Evolutionary conservation across 2,329 filamentous ascomycete species (phyloP), one percentile per base, ranked within the genome.

Genomic region (Phialophora tarda): DNA sequence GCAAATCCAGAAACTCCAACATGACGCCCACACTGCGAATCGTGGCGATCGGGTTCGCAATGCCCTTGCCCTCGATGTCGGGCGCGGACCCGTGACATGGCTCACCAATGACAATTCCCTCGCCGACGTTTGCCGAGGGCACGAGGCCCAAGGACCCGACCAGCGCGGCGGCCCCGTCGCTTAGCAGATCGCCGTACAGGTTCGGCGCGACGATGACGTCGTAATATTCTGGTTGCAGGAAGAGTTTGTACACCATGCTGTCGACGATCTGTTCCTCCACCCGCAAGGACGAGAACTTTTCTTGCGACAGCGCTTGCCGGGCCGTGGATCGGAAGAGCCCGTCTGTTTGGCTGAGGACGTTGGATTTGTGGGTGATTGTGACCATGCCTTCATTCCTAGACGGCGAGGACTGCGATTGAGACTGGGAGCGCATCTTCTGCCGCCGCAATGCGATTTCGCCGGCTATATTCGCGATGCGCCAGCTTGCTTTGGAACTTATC

Each of bases 161-260:
- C 32, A 98, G 88, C 2, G 95, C 95, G 28, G 95, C 95, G 59
- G 95, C 94, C 71, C 93, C 94, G 79, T 99, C 95, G 1, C 93
- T 97, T 47, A 99, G 85, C 73, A 99, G 95, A 80, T 99, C 95
- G 72, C 95, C 95, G 82, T 99, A 98, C 68, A 99, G 86, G 82
- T 98, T 98, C 60, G 94, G 95, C 8, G 94, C 95, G 55, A 99
- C 95, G 73, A 99, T 96, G 72, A 98, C 94, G 78, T 99, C 95
- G 87, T 98, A 99, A 76, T 90, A 90, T 75, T 90, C 86, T 51
- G 95, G 95, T 81, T 98, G 92, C 69, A 94, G 92, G 88, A 98
- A 98, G 64, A 99, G 90, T 85, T 98, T 98, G 88, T 98, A 98
- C 65, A 98, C 93, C 95, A 99, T 99, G 69, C 90, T 94, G 82